Base-by-base conservation (phyloP, 1,284 basidiomycete species). In the Hortiboletus rubellus region DNA sequence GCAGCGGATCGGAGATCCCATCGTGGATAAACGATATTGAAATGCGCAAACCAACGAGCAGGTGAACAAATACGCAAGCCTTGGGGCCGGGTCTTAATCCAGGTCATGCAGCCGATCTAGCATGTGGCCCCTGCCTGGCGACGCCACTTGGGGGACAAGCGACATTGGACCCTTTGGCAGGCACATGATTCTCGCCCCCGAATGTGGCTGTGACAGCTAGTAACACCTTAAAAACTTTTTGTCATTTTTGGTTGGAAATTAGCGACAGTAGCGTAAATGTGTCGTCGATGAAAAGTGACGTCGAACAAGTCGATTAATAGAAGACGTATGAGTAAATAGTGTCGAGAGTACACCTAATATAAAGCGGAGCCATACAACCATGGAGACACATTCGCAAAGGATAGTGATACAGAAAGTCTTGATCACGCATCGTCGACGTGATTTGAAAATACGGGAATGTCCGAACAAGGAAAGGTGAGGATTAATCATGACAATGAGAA, bases 331-430 rank as follows among this genome's bases (percentile, higher is more conserved):
- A 52, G 63, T 73, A 72, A 65, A 66, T 73, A 70, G 58, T 60
- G 65, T 62, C 49, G 63, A 52, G 56, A 66, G 59, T 73, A 67
- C 67, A 74, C 73, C 68, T 70, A 71, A 56, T 61, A 56, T 71
- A 74, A 62, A 60, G 61, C 52, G 58, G 59, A 62, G 59, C 52
- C 67, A 60, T 65, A 69, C 66, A 65, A 40, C 57, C 58, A 40
- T 48, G 30, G 57, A 52, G 61, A 63, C 58, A 17, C 50, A 57
- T 57, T 72, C 70, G 38, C 59, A 57, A 62, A 61, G 62, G 49
- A 61, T 74, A 71, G 63, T 66, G 72, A 71, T 71, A 71, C 70
- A 71, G 48, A 68, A 60, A 60, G 59, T 59, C 57, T 66, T 59
- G 59, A 61, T 62, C 71, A 61, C 65, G 57, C 57, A 48, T 53